Percentiles rank a stretch among this genome's conserved stretches.
Conservation (phyloP, 2,329 filamentous ascomycete genomes). For the Paraphoma chrysanthemicola region DNA sequence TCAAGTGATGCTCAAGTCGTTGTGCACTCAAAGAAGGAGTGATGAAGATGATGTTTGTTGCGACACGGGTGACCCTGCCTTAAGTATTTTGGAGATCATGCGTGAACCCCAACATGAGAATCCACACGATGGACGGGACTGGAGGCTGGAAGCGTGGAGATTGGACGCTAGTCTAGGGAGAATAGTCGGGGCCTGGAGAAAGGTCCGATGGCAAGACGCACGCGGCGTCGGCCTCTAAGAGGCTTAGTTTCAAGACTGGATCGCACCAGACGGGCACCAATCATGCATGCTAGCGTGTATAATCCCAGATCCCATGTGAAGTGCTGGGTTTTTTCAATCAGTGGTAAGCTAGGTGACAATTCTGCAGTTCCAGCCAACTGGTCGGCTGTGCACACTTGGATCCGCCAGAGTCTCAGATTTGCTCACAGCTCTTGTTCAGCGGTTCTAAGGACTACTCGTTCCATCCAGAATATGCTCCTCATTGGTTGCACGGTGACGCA, state of each 20-base stretch:
- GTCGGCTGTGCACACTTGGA: too few relatives aligned
- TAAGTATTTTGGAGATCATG: constrained; percentile 31
- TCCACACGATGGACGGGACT: constrained; percentile 28
- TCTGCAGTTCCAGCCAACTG: constrained; percentile 1
- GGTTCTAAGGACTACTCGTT: neutral
- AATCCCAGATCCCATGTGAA: constrained; percentile 5
- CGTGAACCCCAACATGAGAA: constrained; percentile 19
- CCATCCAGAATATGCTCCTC: neutral
- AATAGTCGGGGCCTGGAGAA: constrained; percentile 21
- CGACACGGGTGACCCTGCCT: constrained; percentile 15
- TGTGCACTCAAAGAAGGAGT: constrained; percentile 2
- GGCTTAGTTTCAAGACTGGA: constrained; percentile 7
- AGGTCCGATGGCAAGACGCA: constrained; percentile 19
- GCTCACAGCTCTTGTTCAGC: neutral
- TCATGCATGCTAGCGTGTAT: constrained; percentile 10
- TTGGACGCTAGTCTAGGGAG: constrained; percentile 15
- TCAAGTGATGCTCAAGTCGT: constrained; percentile 4
- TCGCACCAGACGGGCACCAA: constrained; percentile 21
- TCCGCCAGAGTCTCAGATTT: too few relatives aligned
- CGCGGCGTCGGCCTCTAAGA: constrained; percentile 5
- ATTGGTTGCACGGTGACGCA: neutral
- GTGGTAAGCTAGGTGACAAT: neutral
- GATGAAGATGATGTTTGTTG: constrained; percentile 3
- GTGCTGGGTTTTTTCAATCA: neutral
- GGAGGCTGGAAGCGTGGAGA: constrained; percentile 31